Evolutionary conservation across 2,329 filamentous ascomycete genomes (phyloP), one percentile per base, ranked within the genome.

Genomic region (Penicillium sp.): DNA sequence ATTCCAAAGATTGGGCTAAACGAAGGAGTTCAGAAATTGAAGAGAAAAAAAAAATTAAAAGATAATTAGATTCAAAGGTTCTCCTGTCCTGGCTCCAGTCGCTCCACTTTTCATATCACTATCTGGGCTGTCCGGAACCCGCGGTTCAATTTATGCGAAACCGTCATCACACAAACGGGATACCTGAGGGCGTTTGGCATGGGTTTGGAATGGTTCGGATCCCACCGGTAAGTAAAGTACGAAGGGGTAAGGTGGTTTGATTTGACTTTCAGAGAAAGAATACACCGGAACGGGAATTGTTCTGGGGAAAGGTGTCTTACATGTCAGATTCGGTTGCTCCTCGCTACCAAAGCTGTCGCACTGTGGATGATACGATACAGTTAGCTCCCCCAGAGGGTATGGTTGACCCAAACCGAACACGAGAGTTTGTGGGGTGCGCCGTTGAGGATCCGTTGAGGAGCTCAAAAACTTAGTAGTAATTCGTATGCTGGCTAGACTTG

Each of bases 111-210:
- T 56, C 52, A 56, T 50, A 29, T 54, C 39, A 33, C 37, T 53
- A 47, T 46, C 46, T 46, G 24, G 24, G 24, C 24, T 52, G 39
- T 46, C 47, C 54, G 42, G 42, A 52, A 40, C 42, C 48, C 44
- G 51, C 42, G 33, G 49, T 40, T 29, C 54, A 57, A 57, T 61
- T 49, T 47, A 61, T 59, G 43, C 53, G 56, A 61, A 59, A 61
- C 59, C 5, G 43, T 16, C 10, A 24, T 31, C 26, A 33, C 26
- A 39, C 49, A 28, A 37, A 43, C 44, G 56, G 42, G 39, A 37
- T 45, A 58, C 42, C 34, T 4, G 26, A 24, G 23, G 13, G 26
- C 24, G 40, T 24, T 31, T 31, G 40, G 23, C 6, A 16, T 26
- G 11, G 5, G 36, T 31, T 40, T 24, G 48, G 45, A 36, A 43